Base-by-base conservation (phyloP, 2,329 filamentous ascomycete species). In the Pseudonectria buxi region DNA sequence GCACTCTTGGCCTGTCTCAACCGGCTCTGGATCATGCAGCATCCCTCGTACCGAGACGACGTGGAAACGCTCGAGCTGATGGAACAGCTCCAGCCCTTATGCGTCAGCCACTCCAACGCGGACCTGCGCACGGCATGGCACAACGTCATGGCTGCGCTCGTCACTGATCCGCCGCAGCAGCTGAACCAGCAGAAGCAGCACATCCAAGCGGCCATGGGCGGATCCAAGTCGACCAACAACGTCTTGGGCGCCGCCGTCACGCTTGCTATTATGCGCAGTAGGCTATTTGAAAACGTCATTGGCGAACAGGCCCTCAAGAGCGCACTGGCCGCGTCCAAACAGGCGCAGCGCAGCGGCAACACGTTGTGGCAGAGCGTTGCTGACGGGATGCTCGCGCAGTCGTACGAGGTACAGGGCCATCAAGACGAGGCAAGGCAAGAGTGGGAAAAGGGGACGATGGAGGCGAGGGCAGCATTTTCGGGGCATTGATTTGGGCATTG, bases 231-330 rank as follows among this genome's bases (percentile, higher is more conserved):
- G 7, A 79, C 83, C 7, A 70, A 71, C 36, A 95, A 95, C 56
- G 77, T 77, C 22, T 84, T 94, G 45, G 82, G 89, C 35, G 73
- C 88, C n/a, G 81, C 81, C 31, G 83, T 95, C 45, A 81, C 83
- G 6, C 75, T 95, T 40, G 88, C 81, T 47, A 81, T 92, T 45
- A 94, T 95, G 83, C 83, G 84, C 34, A 79, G 75, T 53, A 76
- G 80, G 33, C 83, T 95, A 52, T 95, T 89, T 59, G 81, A 82
- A 30, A 83, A 83, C 40, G 82, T 89, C 11, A 78, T 94, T 4
- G 87, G 87, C 32, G 82, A 84, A 39, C 84, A 89, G 57, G 82
- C 83, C 0, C 71, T 86, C 40, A 88, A 88, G 62, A 85, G 82
- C 53, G 81, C 83, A 4, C 72, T 74, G 44, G 83, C 84, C 1